Evolutionary conservation across 2,329 filamentous ascomycete species (phyloP), one percentile per base, ranked within the genome.

Genomic region (Cephalotrichum gorgonifer): DNA sequence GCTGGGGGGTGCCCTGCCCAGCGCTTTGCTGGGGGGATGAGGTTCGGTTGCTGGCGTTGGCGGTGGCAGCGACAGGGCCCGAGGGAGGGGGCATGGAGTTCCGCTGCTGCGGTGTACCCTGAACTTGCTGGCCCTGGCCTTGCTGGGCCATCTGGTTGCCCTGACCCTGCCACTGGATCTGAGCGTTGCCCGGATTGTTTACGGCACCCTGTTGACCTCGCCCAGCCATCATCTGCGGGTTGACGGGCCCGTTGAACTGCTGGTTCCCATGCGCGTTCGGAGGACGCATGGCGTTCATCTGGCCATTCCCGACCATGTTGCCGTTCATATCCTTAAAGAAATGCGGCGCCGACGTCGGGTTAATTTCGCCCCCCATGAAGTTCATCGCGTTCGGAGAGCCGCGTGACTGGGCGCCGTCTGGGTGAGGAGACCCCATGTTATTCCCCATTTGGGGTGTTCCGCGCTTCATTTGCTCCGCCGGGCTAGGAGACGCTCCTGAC

Each of bases 391-490:
- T 81, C 45, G 83, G 83, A 51, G 83, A 86, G 64, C 74, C 78
- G 58, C 74, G 77, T 51, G 78, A 86, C 70, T 76, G 81, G 14
- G 70, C 72, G n/a, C 79, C 83, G 60, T 87, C 86, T 3, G 83
- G 83, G 53, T 86, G 73, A 7, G 81, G 85, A 23, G 83, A 88
- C 50, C 76, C 80, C 33, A 76, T 76, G 51, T 78, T 78, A 57
- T 78, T 78, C 9, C 14, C 33, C 75, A 88, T 81, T 64, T 87
- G 85, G 25, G 85, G 84, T 25, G 83, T 86, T 45, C 80, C 80
- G 46, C 86, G 82, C 72, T 87, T 88, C 75, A 88, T 88, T 65
- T 86, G 83, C 53, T 90, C 86, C 42, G 76, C 72, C 22, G 86
- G 84, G 60, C 87, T 89, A 31, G 86, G 86, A 11, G 86, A 90